Base-by-base conservation (phyloP, 768 basidiomycete genomes). In the Mycena crocata region DNA sequence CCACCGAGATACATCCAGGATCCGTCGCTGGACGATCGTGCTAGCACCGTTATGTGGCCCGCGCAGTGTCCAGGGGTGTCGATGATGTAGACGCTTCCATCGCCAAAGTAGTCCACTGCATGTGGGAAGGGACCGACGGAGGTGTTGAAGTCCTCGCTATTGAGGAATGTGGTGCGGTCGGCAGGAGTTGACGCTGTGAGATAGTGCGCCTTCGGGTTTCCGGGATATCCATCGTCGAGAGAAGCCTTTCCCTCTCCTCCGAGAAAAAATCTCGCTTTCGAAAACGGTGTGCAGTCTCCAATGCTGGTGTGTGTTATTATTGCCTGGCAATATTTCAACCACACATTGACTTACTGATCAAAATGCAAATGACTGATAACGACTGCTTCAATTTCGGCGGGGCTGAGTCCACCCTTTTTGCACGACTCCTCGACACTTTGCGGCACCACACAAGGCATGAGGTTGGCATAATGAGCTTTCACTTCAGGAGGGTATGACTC, bases 51-150 rank as follows among this genome's bases (percentile, higher is more conserved):
- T 62, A 89, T 67, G 59, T 90, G 88, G 0, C 89, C 89, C 1
- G 77, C 74, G 32, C 87, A 71, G 72, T 90, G 89, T 0, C 89
- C 88, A 1, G 87, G 82, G 2, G 87, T 82, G 68, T 90, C 85
- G 63, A 90, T 72, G 66, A 90, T 80, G 69, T 86, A 89, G 37
- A 88, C 72, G 68, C 85, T 86, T 9, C 88, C 89, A 66, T 91
- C 89, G 23, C 82, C 82, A 68, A 84, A 88, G 70, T 82, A 84
- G 75, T 90, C 87, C 23, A 84, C 70, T 6, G 85, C 84, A 26
- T 73, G 80, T 30, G 85, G 84, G 72, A 87, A 88, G 2, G 85
- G 85, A 0, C 86, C 87, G 44, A 89, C 72, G 23, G 69, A 62
- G 1, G 65, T 66, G 31, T 84, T 76, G 32, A 72, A 72, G 75